Evolutionary conservation across 2,329 filamentous ascomycete species (phyloP).

Genomic region (Alternaria gansuensis): DNA sequence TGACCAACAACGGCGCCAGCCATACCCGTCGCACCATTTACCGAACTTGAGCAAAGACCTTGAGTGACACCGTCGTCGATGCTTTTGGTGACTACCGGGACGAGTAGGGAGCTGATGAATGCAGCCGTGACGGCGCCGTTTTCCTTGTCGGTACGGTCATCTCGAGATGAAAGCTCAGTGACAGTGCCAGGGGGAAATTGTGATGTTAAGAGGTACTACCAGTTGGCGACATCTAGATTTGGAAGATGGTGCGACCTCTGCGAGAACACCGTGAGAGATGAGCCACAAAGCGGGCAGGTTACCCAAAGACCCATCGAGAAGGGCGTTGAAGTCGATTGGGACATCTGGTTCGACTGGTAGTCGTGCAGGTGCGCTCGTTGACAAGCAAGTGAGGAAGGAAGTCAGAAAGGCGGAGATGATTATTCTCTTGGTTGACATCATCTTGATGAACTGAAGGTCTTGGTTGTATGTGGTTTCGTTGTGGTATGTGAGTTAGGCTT

Average conservation of each 20-base stretch:
- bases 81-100: neutral
- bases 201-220: neutral
- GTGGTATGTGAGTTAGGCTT: neutral
- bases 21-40: neutral
- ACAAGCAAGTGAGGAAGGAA: neutral
- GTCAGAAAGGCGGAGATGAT: neutral
- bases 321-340: constrained; percentile 2
- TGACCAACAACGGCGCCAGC: neutral
- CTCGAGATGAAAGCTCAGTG: neutral
- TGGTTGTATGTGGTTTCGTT: neutral
- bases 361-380: neutral
- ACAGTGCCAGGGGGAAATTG: neutral
- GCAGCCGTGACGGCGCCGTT: neutral
- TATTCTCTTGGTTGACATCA: neutral
- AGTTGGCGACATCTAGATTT: no score
- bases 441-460: neutral
- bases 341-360: neutral
- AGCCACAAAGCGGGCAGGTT: neutral
- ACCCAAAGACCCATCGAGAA: neutral
- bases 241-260: neutral
- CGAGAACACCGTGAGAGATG: neutral
- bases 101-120: neutral
- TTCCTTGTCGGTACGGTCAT: neutral
- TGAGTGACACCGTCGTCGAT: neutral
- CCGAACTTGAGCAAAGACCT: neutral